Base-by-base conservation (phyloP, 106 monocot genomes). In the Acorus gramineus region DNA sequence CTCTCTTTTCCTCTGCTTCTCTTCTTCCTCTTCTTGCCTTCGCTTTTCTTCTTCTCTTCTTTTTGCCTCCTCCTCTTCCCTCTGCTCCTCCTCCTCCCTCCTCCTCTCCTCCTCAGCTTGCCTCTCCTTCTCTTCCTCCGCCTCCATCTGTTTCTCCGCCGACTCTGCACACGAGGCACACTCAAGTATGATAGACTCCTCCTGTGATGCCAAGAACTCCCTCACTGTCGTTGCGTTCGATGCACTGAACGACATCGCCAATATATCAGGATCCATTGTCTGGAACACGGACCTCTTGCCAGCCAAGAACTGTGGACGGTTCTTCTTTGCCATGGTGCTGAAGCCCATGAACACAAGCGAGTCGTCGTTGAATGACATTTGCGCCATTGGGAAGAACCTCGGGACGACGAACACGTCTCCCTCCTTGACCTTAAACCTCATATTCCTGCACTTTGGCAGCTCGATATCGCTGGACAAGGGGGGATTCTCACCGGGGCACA, bases 381-480 rank as follows among this genome's bases (percentile, higher is more conserved):
- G 93, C 4, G 72, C 73, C 93, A 93, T 85, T 10, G 85, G 80
- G 71, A 85, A 83, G 69, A 60, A 89, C 63, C 76, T 82, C 47
- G 80, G 85, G 51, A 93, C 80, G 4, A 93, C 46, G 63, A 89
- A 83, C 4, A 89, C 62, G 28, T 93, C 89, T n/a, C 89, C 89
- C 75, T 82, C 83, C 12, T 77, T 78, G 12, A 86, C 79, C 60
- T 56, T 68, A 49, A 85, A 75, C 64, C 52, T 69, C 10, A 54
- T 51, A 45, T 78, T 81, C 11, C 61, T 11, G 47, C 79, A 85
- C 14, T 50, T 43, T 10, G 2, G 13, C 5, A 5, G 6, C 4
- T 50, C 61, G 2, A 13, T 45, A 5, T 58, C 54, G 6, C 71
- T 56, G 14, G 81, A 59, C 3, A 50, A 8, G 6, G 51, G 53